These are phyloP conservation scores for Lactifluus echinatus DNA, from an alignment of 768 basidiomycete genomes.

Conservation along the genomic window DNA sequence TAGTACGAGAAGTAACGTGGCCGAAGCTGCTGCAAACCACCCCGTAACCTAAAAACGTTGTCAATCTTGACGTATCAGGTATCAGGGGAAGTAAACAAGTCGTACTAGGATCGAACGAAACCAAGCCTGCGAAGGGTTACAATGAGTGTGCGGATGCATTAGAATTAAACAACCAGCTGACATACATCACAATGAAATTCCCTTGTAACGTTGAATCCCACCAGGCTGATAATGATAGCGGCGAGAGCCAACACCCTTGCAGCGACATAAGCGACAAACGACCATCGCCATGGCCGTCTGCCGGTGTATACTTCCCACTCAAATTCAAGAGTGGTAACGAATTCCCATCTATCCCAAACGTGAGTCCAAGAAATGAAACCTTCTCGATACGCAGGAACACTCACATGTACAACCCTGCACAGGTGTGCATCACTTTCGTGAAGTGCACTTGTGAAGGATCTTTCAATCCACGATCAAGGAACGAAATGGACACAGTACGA, in stretches of 20 bases:
- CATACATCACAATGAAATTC: constrained; percentile 12
- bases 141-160: neutral
- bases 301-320: constrained; percentile 19
- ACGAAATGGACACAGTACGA: neutral
- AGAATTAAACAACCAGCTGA: neutral
- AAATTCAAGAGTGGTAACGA: constrained; percentile 8
- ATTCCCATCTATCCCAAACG: constrained; percentile 12
- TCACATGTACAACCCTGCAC: constrained; percentile 14
- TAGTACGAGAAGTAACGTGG: constrained; percentile 16
- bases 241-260: constrained; percentile 5
- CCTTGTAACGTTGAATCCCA: constrained; percentile 12
- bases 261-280: constrained; percentile 10
- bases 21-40: constrained; percentile 2
- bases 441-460: neutral
- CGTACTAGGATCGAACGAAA: constrained; percentile 15
- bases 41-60: neutral
- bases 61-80: neutral
- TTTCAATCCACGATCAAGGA: neutral
- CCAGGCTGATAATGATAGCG: constrained; percentile 2
- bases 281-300: constrained; percentile 17
- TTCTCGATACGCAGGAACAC: neutral
- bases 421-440: constrained; percentile 6
- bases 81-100: neutral
- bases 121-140: neutral
- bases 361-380: neutral